These are phyloP conservation scores for Obba rivulosa DNA, from an alignment of 768 basidiomycete species.

Conservation along the genomic window DNA sequence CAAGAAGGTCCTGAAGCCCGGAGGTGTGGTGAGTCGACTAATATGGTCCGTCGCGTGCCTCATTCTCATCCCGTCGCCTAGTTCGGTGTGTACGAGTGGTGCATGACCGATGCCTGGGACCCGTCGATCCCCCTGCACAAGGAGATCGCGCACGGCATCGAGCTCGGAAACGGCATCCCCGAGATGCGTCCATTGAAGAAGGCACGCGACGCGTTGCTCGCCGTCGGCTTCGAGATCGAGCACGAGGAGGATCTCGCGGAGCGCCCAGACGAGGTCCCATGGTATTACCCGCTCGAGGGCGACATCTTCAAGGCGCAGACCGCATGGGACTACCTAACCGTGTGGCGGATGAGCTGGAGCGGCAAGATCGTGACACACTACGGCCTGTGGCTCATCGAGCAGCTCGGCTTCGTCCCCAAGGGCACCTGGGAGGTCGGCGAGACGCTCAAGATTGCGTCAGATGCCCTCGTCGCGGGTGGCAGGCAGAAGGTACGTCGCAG, in stretches of 20 bases:
- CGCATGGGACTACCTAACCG: constrained; percentile 82
- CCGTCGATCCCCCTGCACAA: constrained; percentile 83
- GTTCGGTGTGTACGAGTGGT: constrained; percentile 99
- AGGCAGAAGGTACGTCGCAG: constrained; percentile 62
- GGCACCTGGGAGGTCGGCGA: constrained; percentile 91
- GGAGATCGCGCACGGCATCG: constrained; percentile 84
- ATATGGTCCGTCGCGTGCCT: neutral
- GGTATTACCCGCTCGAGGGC: constrained; percentile 98
- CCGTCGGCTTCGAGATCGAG: constrained; percentile 82
- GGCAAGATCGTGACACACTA: constrained; percentile 84
- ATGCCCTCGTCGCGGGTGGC: constrained; percentile 78
- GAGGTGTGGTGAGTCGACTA: constrained; percentile 72
- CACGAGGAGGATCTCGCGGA: constrained; percentile 95
- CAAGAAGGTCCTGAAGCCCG: constrained; percentile 90
- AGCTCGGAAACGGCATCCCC: constrained; percentile 95
- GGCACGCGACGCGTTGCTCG: constrained; percentile 71
- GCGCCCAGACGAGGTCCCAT: constrained; percentile 68
- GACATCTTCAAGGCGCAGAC: constrained; percentile 92
- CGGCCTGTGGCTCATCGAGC: constrained; percentile 71
- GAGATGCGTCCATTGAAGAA: constrained; percentile 82
- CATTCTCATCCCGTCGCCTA: constrained; percentile 25
- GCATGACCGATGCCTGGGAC: constrained; percentile 96
- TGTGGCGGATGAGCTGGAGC: constrained; percentile 86
- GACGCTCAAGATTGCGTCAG: constrained; percentile 77
- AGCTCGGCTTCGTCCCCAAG: constrained; percentile 77